A percentile compares a stretch with the other conserved stretches of the same genome.
These are phyloP conservation scores for Tulasnella calospora DNA, from an alignment of 768 basidiomycete genomes.

Conservation along the genomic window DNA sequence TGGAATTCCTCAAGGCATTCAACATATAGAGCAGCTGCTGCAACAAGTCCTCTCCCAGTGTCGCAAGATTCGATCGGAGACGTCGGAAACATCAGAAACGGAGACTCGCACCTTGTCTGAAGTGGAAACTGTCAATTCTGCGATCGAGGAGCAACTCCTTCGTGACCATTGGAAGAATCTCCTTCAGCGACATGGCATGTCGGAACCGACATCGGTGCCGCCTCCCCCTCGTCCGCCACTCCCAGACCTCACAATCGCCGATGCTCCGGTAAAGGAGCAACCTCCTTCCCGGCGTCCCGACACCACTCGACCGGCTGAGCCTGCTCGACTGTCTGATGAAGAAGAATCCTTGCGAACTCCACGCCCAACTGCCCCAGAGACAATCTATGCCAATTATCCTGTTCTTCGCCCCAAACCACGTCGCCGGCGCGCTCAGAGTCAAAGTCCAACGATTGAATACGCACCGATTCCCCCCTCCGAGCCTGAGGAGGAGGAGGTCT, in stretches of 20 bases:
- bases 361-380: not conserved
- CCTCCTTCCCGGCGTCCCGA: not conserved
- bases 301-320: no score
- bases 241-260: constrained; percentile 9
- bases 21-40: constrained; percentile 35
- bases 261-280: not conserved
- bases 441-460: constrained; percentile 19
- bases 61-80: constrained; percentile 19
- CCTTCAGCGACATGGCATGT: constrained; percentile 20
- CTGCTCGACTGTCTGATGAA: not conserved
- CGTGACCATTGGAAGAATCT: constrained; percentile 24
- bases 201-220: not conserved
- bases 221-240: constrained; percentile 18
- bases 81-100: constrained; percentile 33
- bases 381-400: not conserved
- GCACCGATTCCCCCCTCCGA: constrained; percentile 1
- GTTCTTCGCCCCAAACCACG: constrained; percentile 12
- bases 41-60: constrained; percentile 28
- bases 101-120: constrained; percentile 40
- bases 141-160: constrained; percentile 17
- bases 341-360: not conserved
- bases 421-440: constrained; percentile 15
- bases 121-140: constrained; percentile 14
- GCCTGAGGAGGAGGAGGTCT: constrained; percentile 3
- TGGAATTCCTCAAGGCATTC: constrained; percentile 36